Evolutionary conservation across 179 eudicot species (phyloP), one percentile per base, ranked within the genome.

Genomic region (Spinacia oleracea): DNA sequence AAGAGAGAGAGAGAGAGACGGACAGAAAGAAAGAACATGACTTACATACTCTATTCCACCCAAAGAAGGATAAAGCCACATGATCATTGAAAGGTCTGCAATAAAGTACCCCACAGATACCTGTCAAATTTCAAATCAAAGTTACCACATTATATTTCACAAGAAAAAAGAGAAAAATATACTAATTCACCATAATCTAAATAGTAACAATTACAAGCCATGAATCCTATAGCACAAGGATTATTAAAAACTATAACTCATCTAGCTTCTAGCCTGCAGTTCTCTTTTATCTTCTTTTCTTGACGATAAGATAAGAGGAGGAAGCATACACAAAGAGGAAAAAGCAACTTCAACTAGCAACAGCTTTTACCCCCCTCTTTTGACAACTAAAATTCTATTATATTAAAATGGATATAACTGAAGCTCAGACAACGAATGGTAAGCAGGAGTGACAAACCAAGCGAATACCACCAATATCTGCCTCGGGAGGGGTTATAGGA

Each of bases 1-100:
- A 31, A 29, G 16, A 29, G 71, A 66, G 35, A 40, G 50, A 62
- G 31, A 72, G 51, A 62, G 50, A 79, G 64, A 66, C 4, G 50
- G 78, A 56, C 70, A 66, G 55, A 18, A 27, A 70, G 20, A 70
- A 20, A 70, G n/a, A 74, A 70, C 18, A 64, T 40, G 66, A 90
- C 99, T 94, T 90, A 96, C 99, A 91, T 90, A 96, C 82, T 96
- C 99, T 53, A 89, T 45, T 83, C 99, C 98, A 81, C 99, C 99
- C 83, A 96, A 84, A 60, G 94, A 87, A 81, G 99, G 99, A 89
- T 88, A 94, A 69, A 89, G 81, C 99, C 99, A 96, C 83, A 90
- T 82, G 83, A 96, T 91, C 96, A 96, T 88, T 77, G 87, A 96
- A 77, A 96, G 94, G 88, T 96, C 99, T 59, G 96, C 87, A 86